These are phyloP conservation scores for Glycyrrhiza uralensis DNA, from an alignment of 306 rosid genomes.

Conservation along the genomic window DNA sequence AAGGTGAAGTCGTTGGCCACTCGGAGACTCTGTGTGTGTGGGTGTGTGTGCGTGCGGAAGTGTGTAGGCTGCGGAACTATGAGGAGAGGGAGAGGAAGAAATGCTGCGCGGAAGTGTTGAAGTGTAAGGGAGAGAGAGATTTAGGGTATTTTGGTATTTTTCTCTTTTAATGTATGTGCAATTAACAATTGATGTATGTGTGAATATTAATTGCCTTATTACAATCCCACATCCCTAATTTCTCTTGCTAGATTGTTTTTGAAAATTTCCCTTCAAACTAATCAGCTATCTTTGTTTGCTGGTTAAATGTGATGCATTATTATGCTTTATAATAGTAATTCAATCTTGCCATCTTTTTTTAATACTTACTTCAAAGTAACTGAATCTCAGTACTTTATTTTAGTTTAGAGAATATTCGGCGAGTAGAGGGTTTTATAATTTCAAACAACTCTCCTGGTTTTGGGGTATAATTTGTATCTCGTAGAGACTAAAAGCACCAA, in stretches of 20 bases:
- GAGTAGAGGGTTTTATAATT: background rate
- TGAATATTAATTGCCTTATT: too few relatives aligned
- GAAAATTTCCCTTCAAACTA: background rate
- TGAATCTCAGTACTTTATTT: background rate
- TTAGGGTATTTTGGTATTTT: too few relatives aligned
- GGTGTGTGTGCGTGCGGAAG: too few relatives aligned
- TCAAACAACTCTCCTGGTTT: background rate
- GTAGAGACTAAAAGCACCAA: background rate
- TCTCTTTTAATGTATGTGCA: too few relatives aligned
- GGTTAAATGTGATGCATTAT: background rate
- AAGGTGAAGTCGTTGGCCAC: too few relatives aligned
- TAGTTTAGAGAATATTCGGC: background rate
- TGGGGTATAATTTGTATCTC: background rate
- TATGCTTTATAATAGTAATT: background rate
- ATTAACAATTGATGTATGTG: too few relatives aligned
- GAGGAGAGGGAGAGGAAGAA: too few relatives aligned
- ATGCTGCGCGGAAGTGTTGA: too few relatives aligned
- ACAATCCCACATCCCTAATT: background rate
- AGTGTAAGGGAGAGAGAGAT: too few relatives aligned
- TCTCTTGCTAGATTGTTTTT: background rate
- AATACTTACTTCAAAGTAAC: background rate
- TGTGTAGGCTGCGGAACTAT: too few relatives aligned
- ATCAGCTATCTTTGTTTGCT: background rate
- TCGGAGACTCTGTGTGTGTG: too few relatives aligned
- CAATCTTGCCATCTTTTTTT: background rate